Base-by-base conservation (phyloP, 805 yeast genomes). In the Cyberlindnera veronae region DNA sequence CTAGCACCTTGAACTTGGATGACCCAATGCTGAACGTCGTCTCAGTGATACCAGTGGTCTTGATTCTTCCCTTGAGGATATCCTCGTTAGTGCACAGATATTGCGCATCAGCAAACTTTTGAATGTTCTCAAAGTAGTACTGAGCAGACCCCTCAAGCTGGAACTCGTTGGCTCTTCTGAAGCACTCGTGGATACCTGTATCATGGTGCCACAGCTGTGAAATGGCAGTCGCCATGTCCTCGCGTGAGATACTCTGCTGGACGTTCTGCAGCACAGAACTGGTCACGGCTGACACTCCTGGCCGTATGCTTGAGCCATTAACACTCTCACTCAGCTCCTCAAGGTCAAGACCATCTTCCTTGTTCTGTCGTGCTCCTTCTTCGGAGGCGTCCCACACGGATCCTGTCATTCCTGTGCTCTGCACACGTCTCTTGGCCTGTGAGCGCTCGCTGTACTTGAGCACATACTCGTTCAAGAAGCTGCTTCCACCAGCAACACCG, bases 21-120 rank as follows among this genome's bases (percentile, higher is more conserved):
- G 77, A 71, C 9, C 79, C 77, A 45, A 91, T 77, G 41, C 71
- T 70, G 64, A 93, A 90, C 39, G 71, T 75, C 6, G 93, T 84
- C 60, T 91, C 96, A 1, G 95, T 84, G 38, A 93, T 88, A 3
- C 99, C 99, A 0, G 97, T 90, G 12, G 99, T 91, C 64, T 91
- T 90, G 54, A 93, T 86, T 26, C 99, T 72, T 4, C 96, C 98
- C 53, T 77, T 82, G 49, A 93, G 66, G 40, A 93, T 89, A 62
- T 93, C 99, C 40, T 74, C 78, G 61, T 91, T 88, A 7, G 79
- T 64, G 47, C 96, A 90, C 9, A 73, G 53, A 58, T 88, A 90
- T 43, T 69, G 65, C 0, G 77, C 77, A 41, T 77, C 68, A 1
- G 84, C 78, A 61, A 87, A 82, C 33, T 78, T 76, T 36, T 57